Evolutionary conservation across 2,329 filamentous ascomycete genomes (phyloP), one percentile per base, ranked within the genome.

Genomic region (Colletotrichum tamarilloi): DNA sequence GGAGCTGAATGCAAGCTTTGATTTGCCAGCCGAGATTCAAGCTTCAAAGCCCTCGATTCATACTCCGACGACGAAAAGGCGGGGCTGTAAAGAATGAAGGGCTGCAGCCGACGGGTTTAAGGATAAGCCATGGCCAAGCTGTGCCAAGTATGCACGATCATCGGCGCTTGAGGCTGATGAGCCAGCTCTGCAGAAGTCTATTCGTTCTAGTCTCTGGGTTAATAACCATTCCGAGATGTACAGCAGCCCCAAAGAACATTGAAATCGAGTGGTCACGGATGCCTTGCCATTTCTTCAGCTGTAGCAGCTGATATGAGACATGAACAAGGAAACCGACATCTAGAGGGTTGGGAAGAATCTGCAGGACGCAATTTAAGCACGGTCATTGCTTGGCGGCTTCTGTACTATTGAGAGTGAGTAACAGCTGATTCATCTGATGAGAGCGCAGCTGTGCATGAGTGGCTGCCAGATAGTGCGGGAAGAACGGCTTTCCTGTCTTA

Each of bases 31-130:
- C 30, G 4, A 19, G 0, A 22, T 60, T 26, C 12, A 3, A 5
- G 53, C 30, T 67, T 62, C 46, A 67, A 62, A 52, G 32, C 46
- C 68, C 68, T 63, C 19, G 14, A 7, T 67, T 52, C 63, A 67
- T n/a, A 72, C 57, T 22, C 49, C 57, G 64, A 62, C 22, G 49
- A 22, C 22, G 35, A 22, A 14, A 11, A 19, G n/a, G 4, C 9
- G 42, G 9, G 14, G 4, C 6, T 16, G 26, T 4, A 9, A 6
- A 4, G 14, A 16, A 19, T 42, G 38, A 6, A 42, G 38, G 16
- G 8, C 16, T 30, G 26, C 26, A 19, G 19, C 55, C 5, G 16
- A 30, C 6, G 24, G 12, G 16, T 28, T 19, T 32, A 24, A 57
- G 26, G 0, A 28, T 28, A 57, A 57, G 55, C 55, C n/a, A 30